Base-by-base conservation (phyloP, 495 filamentous ascomycete species). In the Xylaria sp. region DNA sequence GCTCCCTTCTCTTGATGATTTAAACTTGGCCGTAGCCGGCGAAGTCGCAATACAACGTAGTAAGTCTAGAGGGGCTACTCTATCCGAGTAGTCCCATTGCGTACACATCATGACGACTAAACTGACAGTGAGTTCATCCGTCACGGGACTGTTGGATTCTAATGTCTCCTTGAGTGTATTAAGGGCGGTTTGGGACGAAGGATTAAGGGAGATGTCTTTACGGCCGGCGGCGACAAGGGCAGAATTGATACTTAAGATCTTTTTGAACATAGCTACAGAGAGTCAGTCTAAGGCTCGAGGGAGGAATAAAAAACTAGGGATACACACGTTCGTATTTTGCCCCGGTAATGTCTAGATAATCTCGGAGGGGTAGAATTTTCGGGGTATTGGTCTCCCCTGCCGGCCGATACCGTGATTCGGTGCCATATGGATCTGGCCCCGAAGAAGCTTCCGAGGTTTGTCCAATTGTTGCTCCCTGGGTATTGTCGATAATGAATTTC, bases 401-500 rank as follows among this genome's bases (percentile, higher is more conserved):
- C 29, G 94, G 93, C 50, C 89, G 86, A 77, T 97, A 97, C 71
- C 93, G 85, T 58, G 88, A 87, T 68, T 95, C 93, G 26, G 88
- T 89, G 8, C 93, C 93, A 87, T 90, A 93, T 9, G 93, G 89
- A 80, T 97, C 94, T 7, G 78, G 70, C 35, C 85, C 87, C 1
- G 82, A 78, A 37, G 80, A 55, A 79, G 80, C 24, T 83, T 75
- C 75, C 86, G 85, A 12, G 24, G 31, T 62, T 62, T 77, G 72
- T 9, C 93, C 95, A 26, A 97, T 83, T 1, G 90, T 92, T 21
- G 94, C 92, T 17, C 94, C 96, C 79, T 95, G 86, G 8, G 94
- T 96, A 77, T 98, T 98, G 66, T 90, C 84, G 24, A 91, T 88
- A 75, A 99, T 98, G 81, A 98, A 99, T 73, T 95, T 91, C 5